Evolutionary conservation across 1,139 yeast species (phyloP).

Genomic region (Suhomyces yuchorum): DNA sequence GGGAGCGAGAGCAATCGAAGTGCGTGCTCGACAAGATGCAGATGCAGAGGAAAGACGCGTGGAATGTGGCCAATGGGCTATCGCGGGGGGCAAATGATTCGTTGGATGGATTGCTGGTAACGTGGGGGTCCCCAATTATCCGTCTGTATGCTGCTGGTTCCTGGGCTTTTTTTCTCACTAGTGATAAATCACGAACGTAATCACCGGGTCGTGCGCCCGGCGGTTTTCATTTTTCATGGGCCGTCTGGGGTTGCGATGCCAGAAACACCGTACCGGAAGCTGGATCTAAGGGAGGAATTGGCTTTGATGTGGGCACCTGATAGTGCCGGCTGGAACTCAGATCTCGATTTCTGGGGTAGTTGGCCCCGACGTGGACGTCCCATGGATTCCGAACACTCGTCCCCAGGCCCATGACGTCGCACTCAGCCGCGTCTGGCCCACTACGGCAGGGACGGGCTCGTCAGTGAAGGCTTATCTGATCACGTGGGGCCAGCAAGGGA

Average conservation of each 20-base stretch:
- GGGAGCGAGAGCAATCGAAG: conserved; percentile 3
- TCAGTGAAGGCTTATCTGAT: not conserved
- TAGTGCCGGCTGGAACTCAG: not conserved
- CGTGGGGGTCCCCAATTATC: conserved; percentile 4
- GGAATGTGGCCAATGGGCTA: not conserved
- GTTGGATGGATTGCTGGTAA: conserved; percentile 3
- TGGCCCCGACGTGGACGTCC: not conserved
- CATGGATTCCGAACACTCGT: conserved; percentile 1
- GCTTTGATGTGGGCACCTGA: not conserved
- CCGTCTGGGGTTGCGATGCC: conserved; percentile 1
- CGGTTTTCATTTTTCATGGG: conserved; percentile 1
- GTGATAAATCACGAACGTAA: conserved; percentile 6
- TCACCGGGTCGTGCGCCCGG: conserved; percentile 5
- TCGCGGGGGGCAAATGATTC: not conserved
- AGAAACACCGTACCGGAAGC: not conserved
- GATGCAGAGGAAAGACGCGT: not conserved
- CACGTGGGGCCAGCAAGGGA: not conserved
- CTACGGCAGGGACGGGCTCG: conserved; percentile 5
- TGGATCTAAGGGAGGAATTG: no score
- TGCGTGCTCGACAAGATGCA: not conserved
- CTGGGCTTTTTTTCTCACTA: conserved; percentile 3
- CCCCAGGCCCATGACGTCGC: not conserved
- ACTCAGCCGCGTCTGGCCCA: conserved; percentile 2
- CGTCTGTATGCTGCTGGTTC: conserved; percentile 1
- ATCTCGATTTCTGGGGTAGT: not conserved